Evolutionary conservation across 495 filamentous ascomycete genomes (phyloP), one percentile per base, ranked within the genome.

Genomic region (Aspergillus saccharolyticus): DNA sequence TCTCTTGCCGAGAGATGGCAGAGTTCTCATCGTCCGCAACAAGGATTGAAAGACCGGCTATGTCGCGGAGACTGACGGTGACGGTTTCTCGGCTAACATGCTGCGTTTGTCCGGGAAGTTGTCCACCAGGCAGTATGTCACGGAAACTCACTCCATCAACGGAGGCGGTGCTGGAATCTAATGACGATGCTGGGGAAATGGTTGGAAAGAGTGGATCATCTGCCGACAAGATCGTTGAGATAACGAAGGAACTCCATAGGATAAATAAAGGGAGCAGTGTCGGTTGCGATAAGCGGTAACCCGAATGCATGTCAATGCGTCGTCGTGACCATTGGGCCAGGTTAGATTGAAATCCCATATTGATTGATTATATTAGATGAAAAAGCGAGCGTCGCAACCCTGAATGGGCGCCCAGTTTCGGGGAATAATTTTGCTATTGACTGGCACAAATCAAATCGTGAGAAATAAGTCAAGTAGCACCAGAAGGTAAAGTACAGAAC

Each of bases 331-430:
- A 39, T 10, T 39, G 33, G 33, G 4, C 33, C 33, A 39, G 2
- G 21, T 52, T 49, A 19, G 45, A 52, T 42, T 16, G 56, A 64
- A 52, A 44, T 16, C 6, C 10, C 28, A 44, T 9, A n/a, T 21
- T n/a, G n/a, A n/a, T n/a, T n/a, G n/a, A n/a, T n/a, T 42, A 43
- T 43, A 17, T 16, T 51, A 44, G 54, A 55, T 60, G 49, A 56
- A 54, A n/a, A 52, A 70, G 61, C 51, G 65, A 67, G 56, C 54
- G 64, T 61, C 57, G 43, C 39, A 30, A 44, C 61, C 58, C 9
- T 55, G 18, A 28, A 42, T 53, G 61, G 50, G 55, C 53, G 19
- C 33, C 33, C 33, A 39, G 33, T 5, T 39, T 39, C 12, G 33
- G 33, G 33, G 12, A 39, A 12, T 39, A 12, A 15, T 39, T 2